phyloP scores from a whole-genome alignment of 257 asterid species.

The Ilex aquifolium region DNA sequence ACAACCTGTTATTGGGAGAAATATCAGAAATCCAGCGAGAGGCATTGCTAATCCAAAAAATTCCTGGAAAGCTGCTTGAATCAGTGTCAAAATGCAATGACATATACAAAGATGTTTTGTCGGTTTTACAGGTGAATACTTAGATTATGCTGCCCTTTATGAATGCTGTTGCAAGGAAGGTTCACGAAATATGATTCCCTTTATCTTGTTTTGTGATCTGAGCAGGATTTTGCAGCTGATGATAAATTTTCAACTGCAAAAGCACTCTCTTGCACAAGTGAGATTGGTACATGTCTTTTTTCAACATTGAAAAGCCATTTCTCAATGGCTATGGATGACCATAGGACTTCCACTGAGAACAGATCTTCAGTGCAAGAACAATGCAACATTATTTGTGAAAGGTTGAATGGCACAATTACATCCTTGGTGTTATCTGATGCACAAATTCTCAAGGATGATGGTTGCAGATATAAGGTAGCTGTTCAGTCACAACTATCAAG shows the following conservation, averaged over 20 bases:
- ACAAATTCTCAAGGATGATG: conserved; percentile 25
- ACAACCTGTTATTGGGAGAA: conserved; percentile 44
- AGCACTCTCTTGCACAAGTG: conserved; percentile 60
- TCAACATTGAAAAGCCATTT: conserved; percentile 68
- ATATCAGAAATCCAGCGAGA: conserved; percentile 57
- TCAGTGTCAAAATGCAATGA: conserved; percentile 59
- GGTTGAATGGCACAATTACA: conserved; percentile 50
- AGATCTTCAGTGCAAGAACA: conserved; percentile 41
- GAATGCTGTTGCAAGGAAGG: background rate
- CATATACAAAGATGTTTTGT: conserved; percentile 44
- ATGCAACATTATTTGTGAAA: conserved; percentile 48
- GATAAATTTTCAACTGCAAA: conserved; percentile 54
- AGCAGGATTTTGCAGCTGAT: conserved; percentile 49
- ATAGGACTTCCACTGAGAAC: conserved; percentile 21
- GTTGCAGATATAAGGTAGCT: conserved; percentile 80
- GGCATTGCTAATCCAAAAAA: conserved; percentile 34
- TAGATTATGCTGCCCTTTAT: conserved; percentile 3
- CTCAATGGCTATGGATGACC: conserved; percentile 30
- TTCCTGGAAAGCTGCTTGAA: conserved; percentile 52
- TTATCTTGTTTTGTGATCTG: conserved; percentile 4
- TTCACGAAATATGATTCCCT: background rate
- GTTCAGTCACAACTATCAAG: conserved; percentile 56
- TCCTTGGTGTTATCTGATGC: conserved; percentile 39
- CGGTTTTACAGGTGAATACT: conserved; percentile 53
- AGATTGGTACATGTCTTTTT: conserved; percentile 57